Conservation (phyloP, 2,329 filamentous ascomycete genomes). For the Corniculantispora saksenae region DNA sequence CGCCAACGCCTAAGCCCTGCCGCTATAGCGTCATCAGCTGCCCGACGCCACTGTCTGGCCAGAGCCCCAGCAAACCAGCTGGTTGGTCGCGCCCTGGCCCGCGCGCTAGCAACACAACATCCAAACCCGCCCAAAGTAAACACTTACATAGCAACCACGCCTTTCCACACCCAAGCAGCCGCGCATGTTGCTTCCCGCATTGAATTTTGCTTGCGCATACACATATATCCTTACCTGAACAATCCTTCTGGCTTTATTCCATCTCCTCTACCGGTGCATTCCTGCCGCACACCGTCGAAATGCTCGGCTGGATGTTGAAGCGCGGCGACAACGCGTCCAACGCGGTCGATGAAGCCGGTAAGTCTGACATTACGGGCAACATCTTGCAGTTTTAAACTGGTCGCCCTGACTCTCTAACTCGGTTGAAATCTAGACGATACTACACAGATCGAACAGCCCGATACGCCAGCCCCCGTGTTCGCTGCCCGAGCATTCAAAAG, state of each 20-base stretch:
- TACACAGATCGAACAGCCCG: constrained; percentile 57
- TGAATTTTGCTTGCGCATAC: background rate
- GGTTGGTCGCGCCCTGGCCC: constrained; percentile 8
- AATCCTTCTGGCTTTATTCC: background rate
- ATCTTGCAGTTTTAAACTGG: too few species aligned
- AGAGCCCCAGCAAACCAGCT: background rate
- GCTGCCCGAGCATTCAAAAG: constrained; percentile 65
- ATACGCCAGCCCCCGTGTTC: constrained; percentile 67
- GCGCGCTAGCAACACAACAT: constrained; percentile 11
- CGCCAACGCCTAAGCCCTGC: background rate
- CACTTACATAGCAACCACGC: constrained; percentile 12
- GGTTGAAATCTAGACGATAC: constrained; percentile 34
- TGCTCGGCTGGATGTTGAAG: constrained; percentile 63
- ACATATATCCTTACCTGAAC: background rate
- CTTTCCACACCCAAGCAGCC: background rate
- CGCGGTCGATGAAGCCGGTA: constrained; percentile 33
- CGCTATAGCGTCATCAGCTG: background rate
- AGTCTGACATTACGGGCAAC: constrained; percentile 10
- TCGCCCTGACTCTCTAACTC: background rate
- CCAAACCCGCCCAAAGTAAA: constrained; percentile 8
- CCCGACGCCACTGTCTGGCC: background rate
- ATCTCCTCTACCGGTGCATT: background rate
- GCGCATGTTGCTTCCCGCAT: constrained; percentile 5
- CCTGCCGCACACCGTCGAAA: constrained; percentile 28
- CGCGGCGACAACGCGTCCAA: constrained; percentile 43